Conservation (phyloP, 2,329 filamentous ascomycete genomes). For the Aspergillus oerlinghausenensis region DNA sequence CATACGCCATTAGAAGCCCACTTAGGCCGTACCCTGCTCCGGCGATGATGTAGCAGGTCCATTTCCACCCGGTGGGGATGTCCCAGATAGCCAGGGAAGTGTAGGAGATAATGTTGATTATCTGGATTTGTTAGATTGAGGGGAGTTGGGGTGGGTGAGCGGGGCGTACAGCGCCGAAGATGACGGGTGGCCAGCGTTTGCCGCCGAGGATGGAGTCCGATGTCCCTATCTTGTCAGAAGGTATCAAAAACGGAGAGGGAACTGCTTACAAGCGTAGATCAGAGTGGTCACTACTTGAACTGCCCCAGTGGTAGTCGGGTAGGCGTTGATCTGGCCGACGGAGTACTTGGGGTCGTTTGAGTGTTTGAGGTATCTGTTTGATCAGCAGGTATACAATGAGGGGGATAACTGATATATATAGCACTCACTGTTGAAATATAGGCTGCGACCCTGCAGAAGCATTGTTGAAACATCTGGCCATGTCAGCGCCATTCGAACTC, state of each 20-base stretch:
- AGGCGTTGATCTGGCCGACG: slow-evolving; percentile 46
- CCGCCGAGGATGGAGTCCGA: slow-evolving; percentile 59
- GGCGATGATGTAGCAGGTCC: slow-evolving; percentile 57
- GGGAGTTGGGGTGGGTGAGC: too few relatives aligned
- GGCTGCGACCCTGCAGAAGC: slow-evolving; percentile 49
- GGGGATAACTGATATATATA: background rate
- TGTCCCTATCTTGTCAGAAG: slow-evolving; percentile 39
- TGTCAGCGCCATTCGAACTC: background rate
- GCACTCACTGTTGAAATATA: slow-evolving; percentile 47
- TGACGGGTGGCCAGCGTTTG: slow-evolving; percentile 59
- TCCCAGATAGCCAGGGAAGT: slow-evolving; percentile 46
- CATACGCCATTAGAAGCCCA: slow-evolving; percentile 48
- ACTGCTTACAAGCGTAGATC: slow-evolving; percentile 51
- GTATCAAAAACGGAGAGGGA: rapidly evolving
- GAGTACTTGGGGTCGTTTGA: slow-evolving; percentile 43
- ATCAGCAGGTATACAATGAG: rapidly evolving
- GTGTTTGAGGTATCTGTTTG: slow-evolving; percentile 21
- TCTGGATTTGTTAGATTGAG: slow-evolving; percentile 8
- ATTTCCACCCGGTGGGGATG: slow-evolving; percentile 54
- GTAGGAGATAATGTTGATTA: slow-evolving; percentile 42
- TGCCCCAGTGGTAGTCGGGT: slow-evolving; percentile 55
- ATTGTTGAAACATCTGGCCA: slow-evolving; percentile 55
- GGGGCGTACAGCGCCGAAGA: slow-evolving; percentile 51
- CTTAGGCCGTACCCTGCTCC: slow-evolving; percentile 46
- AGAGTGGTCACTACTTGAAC: slow-evolving; percentile 57